These are phyloP conservation scores for Metroxylon sagu DNA, from an alignment of 176 grass and related monocot genomes.

Conservation along the genomic window DNA sequence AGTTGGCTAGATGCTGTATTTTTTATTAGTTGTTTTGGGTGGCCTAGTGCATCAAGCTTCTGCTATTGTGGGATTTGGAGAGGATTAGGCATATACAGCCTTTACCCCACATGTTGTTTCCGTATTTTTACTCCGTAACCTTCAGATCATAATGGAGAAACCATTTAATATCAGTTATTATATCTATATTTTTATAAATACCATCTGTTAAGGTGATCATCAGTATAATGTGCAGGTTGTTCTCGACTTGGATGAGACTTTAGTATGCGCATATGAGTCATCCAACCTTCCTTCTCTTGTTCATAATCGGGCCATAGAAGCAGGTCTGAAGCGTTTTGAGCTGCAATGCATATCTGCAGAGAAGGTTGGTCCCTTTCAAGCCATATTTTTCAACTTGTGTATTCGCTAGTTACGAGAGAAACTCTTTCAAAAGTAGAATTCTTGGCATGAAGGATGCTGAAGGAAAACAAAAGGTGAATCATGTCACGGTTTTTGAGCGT, in stretches of 20 bases:
- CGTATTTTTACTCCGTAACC: no score
- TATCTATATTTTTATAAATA: no score
- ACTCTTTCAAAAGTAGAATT: slow-evolving; percentile 4
- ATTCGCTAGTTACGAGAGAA: no score
- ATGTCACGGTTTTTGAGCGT: slow-evolving; percentile 86
- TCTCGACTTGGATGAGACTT: slow-evolving; percentile 96
- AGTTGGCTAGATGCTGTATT: no score
- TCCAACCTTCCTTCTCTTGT: slow-evolving; percentile 77
- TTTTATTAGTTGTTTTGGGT: no score
- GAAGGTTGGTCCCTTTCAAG: slow-evolving; percentile 37
- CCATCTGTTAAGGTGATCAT: slow-evolving; percentile 12
- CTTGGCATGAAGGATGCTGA: slow-evolving; percentile 57
- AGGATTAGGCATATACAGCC: no score
- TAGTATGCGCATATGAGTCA: slow-evolving; percentile 96
- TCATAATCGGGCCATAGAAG: slow-evolving; percentile 75
- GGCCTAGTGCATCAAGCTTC: no score
- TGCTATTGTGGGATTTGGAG: no score
- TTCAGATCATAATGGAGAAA: no score
- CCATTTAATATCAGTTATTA: no score
- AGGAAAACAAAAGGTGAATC: slow-evolving; percentile 62
- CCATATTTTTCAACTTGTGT: not conserved
- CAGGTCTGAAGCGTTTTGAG: slow-evolving; percentile 89
- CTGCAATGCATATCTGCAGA: slow-evolving; percentile 84
- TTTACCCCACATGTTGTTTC: no score
- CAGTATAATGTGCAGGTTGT: slow-evolving; percentile 60